A percentile compares a stretch with the other conserved stretches of the same genome.
Evolutionary conservation across 192 early-diverging fungal genomes (phyloP).

Genomic region (Spizellomyces punctatus): DNA sequence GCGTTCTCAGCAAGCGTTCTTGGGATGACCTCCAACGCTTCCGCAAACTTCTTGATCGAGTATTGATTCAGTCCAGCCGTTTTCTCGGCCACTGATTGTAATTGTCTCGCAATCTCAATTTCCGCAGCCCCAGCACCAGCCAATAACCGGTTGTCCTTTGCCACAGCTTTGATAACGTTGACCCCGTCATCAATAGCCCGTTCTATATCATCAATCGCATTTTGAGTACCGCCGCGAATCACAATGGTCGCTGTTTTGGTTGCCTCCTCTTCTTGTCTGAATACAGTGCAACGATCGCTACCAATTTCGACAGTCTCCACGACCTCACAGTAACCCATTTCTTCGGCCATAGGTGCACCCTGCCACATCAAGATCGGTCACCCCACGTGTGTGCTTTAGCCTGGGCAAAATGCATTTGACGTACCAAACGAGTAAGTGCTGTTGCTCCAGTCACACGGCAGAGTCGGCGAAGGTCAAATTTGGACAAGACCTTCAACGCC

Average conservation of each 20-base stretch:
- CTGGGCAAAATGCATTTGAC: not conserved
- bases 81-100: constrained; percentile 79
- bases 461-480: constrained; percentile 95
- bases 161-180: constrained; percentile 92
- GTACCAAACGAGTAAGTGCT: constrained; percentile 80
- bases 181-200: constrained; percentile 97
- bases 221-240: constrained; percentile 92
- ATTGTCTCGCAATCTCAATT: constrained; percentile 85
- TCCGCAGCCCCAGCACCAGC: constrained; percentile 93
- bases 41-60: constrained; percentile 93
- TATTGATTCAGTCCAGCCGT: constrained; percentile 96
- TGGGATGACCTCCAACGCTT: constrained; percentile 92
- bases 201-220: constrained; percentile 95
- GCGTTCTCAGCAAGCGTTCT: constrained; percentile 93
- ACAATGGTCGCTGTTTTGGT: constrained; percentile 94
- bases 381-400: not conserved
- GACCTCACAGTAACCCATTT: constrained; percentile 97
- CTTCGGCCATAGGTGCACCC: constrained; percentile 91
- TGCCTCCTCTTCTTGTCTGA: constrained; percentile 88
- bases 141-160: constrained; percentile 81
- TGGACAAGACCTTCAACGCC: constrained; percentile 88
- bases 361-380: not conserved
- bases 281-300: constrained; percentile 95
- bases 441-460: constrained; percentile 93
- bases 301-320: constrained; percentile 97